A percentile compares a stretch with the other conserved stretches of the same genome.
Evolutionary conservation across 2,329 filamentous ascomycete genomes (phyloP).

Genomic region (Botrytis hyacinthi): DNA sequence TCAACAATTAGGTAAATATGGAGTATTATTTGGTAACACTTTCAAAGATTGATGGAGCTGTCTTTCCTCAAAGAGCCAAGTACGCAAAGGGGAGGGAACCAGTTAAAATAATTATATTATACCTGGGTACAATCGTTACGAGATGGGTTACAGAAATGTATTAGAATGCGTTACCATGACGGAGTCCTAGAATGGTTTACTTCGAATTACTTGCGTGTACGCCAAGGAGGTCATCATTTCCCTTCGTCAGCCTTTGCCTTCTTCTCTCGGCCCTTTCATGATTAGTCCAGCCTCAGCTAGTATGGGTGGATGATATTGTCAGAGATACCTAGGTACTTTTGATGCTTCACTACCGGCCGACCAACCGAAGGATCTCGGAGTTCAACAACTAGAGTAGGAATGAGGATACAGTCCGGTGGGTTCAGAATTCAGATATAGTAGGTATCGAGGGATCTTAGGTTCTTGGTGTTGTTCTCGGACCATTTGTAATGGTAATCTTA

Average conservation of each 20-base stretch:
- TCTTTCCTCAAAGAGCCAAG: neutral
- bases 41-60: neutral
- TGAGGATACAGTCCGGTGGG: neutral
- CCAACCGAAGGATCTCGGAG: neutral
- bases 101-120: neutral
- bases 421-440: neutral
- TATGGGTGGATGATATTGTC: neutral
- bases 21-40: constrained; percentile 6
- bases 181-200: neutral
- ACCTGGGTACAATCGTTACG: neutral
- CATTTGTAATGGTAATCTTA: neutral
- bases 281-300: neutral
- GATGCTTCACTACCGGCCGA: neutral
- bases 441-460: too few relatives aligned
- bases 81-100: neutral
- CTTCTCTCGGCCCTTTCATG: neutral
- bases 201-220: neutral
- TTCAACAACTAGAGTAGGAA: neutral
- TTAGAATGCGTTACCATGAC: neutral
- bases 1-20: neutral
- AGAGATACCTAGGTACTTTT: neutral
- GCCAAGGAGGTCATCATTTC: neutral
- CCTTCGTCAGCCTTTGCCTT: neutral
- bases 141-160: neutral
- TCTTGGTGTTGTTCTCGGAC: neutral